phyloP scores from a whole-genome alignment of 495 filamentous ascomycete species.

The Xylona heveae region DNA sequence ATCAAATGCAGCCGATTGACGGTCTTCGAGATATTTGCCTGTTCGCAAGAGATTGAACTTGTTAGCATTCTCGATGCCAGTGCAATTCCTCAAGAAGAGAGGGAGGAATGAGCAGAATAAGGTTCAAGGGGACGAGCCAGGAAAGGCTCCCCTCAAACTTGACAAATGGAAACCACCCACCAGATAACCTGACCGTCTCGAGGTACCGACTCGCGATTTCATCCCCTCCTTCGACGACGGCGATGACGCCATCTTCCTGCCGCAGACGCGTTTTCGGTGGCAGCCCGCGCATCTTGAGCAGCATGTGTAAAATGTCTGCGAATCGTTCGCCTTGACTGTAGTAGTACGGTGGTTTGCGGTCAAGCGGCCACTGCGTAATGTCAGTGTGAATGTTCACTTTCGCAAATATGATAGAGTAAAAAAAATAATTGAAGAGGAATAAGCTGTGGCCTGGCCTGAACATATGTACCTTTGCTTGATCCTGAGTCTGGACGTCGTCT shows the following conservation, averaged over 20 bases:
- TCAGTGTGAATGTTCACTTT: neutral
- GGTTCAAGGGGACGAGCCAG: neutral
- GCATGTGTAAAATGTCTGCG: conserved; percentile 49
- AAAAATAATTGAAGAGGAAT: no score
- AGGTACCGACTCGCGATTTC: conserved; percentile 34
- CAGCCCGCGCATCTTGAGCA: conserved; percentile 49
- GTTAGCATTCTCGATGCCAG: conserved; percentile 9
- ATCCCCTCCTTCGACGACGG: conserved; percentile 28
- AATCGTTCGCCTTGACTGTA: conserved; percentile 47
- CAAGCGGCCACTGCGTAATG: conserved; percentile 40
- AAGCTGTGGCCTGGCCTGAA: no score
- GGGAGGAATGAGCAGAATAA: neutral
- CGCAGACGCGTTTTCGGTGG: conserved; percentile 35
- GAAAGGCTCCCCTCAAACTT: neutral
- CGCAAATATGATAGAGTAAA: conserved; percentile 11
- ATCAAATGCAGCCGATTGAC: conserved; percentile 30
- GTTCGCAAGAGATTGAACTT: conserved; percentile 18
- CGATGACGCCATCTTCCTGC: conserved; percentile 30
- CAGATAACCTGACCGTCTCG: conserved; percentile 33
- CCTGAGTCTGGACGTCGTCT: conserved; percentile 29
- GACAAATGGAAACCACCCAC: conserved; percentile 20
- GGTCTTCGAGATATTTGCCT: conserved; percentile 22
- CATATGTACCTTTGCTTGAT: conserved; percentile 19
- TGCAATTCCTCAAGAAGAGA: neutral
- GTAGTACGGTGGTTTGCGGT: conserved; percentile 40